A percentile compares a stretch with the other conserved stretches of the same genome.
phyloP scores from a whole-genome alignment of 495 filamentous ascomycete species.

The Penicillium mononematosum region DNA sequence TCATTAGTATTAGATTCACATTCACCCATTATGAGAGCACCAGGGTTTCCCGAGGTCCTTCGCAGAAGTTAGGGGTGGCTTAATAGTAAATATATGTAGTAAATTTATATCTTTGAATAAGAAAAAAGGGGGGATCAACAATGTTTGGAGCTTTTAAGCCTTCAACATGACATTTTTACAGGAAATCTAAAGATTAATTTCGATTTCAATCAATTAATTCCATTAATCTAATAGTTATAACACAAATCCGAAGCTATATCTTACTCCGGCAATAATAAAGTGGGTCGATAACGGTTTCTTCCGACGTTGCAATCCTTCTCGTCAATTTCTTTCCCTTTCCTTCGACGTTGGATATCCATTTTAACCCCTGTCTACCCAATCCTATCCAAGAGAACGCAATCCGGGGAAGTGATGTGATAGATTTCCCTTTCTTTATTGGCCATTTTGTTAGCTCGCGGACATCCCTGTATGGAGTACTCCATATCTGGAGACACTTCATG shows the following conservation, averaged over 20 bases:
- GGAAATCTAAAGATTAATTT: background rate
- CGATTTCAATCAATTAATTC: no score
- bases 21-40: conserved; percentile 27
- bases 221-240: background rate
- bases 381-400: background rate
- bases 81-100: background rate
- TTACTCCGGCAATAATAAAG: conserved; percentile 11
- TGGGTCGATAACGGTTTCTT: conserved; percentile 9
- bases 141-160: background rate
- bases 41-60: background rate
- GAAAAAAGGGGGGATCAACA: background rate
- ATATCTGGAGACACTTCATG: background rate
- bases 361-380: background rate
- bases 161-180: background rate
- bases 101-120: background rate
- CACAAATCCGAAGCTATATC: conserved; percentile 3
- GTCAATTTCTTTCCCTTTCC: background rate
- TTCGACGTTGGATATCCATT: background rate
- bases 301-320: background rate
- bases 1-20: background rate
- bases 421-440: background rate
- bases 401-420: background rate
- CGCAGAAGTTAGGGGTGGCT: background rate
- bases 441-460: background rate
- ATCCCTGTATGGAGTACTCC: background rate